Conservation (phyloP, 202 grass and related monocot species). For the Setaria viridis region DNA sequence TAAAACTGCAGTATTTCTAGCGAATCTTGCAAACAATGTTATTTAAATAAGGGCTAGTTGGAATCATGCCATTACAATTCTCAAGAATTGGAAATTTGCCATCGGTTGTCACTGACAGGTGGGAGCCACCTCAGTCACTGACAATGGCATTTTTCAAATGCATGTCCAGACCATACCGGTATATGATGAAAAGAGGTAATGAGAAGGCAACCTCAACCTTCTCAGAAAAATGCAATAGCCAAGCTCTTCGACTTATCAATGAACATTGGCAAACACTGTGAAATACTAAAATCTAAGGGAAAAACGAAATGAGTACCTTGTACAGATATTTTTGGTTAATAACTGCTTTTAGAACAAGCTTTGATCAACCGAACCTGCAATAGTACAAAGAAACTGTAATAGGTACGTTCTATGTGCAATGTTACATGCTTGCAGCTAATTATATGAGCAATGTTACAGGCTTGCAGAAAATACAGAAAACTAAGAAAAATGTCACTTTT, state of each 20-base stretch:
- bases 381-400: slow-evolving; percentile 35
- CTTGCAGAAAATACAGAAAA: slow-evolving; percentile 8
- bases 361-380: slow-evolving; percentile 45
- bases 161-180: not conserved
- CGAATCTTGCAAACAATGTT: slow-evolving; percentile 14
- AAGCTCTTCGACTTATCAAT: not conserved
- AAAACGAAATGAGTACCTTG: slow-evolving; percentile 15
- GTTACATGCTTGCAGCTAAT: not conserved
- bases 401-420: slow-evolving; percentile 3
- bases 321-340: not conserved
- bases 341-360: slow-evolving; percentile 19
- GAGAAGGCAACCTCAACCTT: not conserved
- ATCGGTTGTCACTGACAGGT: too few species aligned
- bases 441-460: not conserved
- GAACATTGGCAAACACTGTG: not conserved
- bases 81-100: too few species aligned
- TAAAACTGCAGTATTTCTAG: slow-evolving; percentile 21
- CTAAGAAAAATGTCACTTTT: not conserved
- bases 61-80: too few species aligned
- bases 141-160: not conserved
- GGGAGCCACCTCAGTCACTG: too few species aligned
- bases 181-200: not conserved
- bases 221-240: not conserved
- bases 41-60: not conserved
- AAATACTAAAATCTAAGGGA: not conserved